Percentiles rank a stretch among this genome's conserved stretches.
These are phyloP conservation scores for Scheffersomyces segobiensis DNA, from an alignment of 1,139 yeast species.

Conservation along the genomic window DNA sequence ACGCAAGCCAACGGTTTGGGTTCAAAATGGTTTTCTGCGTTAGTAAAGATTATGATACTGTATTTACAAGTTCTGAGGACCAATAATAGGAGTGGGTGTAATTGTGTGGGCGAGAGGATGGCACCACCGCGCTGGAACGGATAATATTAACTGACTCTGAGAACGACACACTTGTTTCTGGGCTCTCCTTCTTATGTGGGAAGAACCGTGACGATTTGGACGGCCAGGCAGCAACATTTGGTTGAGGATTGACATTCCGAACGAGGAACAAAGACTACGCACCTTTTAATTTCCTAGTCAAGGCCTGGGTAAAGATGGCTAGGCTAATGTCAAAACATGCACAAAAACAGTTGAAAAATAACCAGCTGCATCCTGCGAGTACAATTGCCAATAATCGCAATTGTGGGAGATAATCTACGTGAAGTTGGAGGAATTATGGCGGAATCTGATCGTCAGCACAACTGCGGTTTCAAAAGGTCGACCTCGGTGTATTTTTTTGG, in stretches of 20 bases:
- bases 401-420: not conserved
- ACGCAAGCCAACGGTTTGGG: constrained; percentile 1
- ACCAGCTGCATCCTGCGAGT: not conserved
- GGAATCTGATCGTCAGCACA: not conserved
- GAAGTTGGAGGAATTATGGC: not conserved
- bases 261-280: not conserved
- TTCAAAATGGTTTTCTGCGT: not conserved
- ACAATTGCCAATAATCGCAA: not conserved
- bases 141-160: not conserved
- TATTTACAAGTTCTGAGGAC: not conserved
- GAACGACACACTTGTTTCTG: not conserved
- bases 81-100: not conserved
- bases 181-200: not conserved
- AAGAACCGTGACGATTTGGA: not conserved
- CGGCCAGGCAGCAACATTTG: not conserved
- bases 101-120: not conserved
- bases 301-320: not conserved
- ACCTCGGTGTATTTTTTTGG: not conserved
- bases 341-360: not conserved
- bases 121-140: not conserved
- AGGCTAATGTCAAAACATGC: not conserved
- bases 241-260: not conserved
- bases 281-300: not conserved
- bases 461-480: not conserved
- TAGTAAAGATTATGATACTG: not conserved